Evolutionary conservation across 148 eudicot species (phyloP), one percentile per base, ranked within the genome.

Genomic region (Nepenthes mirabilis): DNA sequence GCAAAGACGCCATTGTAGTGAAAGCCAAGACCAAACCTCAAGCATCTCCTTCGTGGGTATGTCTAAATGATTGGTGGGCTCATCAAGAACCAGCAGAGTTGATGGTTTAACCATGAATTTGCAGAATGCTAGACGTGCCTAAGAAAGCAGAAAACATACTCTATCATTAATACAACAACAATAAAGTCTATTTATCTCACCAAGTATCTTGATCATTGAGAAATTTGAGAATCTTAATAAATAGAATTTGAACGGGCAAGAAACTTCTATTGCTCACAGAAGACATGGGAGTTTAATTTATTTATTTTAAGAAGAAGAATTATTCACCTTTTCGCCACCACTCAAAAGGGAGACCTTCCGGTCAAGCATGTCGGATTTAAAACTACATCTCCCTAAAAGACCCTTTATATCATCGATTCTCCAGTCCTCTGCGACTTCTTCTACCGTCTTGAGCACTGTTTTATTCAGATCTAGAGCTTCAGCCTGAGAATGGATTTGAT

Each of bases 11-110:
- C 6, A 68, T 51, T 34, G 43, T 0, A 52, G 58, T 40, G 8
- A 52, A 14, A 43, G 52, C 35, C 56, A 48, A 47, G 34, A 47
- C 71, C 65, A 62, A 74, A 88, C 98, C 96, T 93, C 98, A 51
- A 93, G 98, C 98, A 93, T 93, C 81, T 93, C 98, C 72, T 93
- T 93, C 43, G 98, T 70, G 52, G 98, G 98, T 74, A 93, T 88
- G 68, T 91, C 98, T 69, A 91, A 79, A 73, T 91, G 98, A 77
- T 93, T 93, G 59, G 98, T 88, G 40, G 98, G 98, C 58, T 93
- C 98, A 49, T 93, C 98, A 70, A 93, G 74, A 66, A 93, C 83
- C 60, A 93, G 82, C 68, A 93, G 73, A n/a, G 96, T 88, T 60
- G 98, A 93, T 34, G 88, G 90, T 60, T 67, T 93, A 43, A 93